A percentile compares a stretch with the other conserved stretches of the same genome.
Evolutionary conservation across 805 yeast species (phyloP).

Genomic region (Starmerella scarabaei): DNA sequence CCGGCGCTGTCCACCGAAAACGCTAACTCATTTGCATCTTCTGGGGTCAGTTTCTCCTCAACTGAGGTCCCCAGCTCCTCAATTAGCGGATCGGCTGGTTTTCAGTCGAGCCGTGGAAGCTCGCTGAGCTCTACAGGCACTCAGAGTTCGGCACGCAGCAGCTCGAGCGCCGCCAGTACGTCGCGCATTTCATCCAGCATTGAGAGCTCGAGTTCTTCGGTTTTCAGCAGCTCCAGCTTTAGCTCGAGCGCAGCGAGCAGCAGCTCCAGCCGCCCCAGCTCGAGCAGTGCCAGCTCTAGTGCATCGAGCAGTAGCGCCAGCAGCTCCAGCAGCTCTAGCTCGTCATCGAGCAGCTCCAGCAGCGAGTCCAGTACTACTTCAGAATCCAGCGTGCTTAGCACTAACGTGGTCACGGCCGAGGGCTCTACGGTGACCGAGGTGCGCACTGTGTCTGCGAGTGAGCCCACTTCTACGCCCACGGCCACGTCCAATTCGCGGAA

Average conservation of each 20-base stretch:
- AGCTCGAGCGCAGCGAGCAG: not conserved
- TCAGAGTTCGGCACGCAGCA: not conserved
- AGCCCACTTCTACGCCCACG: not conserved
- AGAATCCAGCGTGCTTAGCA: not conserved
- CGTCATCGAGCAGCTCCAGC: not conserved
- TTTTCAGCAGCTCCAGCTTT: not conserved
- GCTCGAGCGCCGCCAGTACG: not conserved
- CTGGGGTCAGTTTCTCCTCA: too few species aligned
- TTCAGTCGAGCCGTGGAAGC: too few species aligned
- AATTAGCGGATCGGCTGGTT: too few species aligned
- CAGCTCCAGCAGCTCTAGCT: not conserved
- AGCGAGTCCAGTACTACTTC: not conserved
- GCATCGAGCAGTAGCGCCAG: not conserved
- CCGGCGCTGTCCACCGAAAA: too few species aligned
- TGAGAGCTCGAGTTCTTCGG: not conserved
- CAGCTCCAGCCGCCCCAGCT: not conserved
- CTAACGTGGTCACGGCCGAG: not conserved
- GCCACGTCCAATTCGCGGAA: not conserved
- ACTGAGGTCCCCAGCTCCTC: too few species aligned
- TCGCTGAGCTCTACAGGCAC: too few species aligned
- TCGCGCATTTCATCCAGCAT: not conserved
- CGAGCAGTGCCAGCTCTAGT: not conserved
- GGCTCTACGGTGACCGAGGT: slow-evolving; percentile 10
- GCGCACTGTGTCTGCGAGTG: slow-evolving; percentile 4
- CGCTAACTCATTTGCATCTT: too few species aligned